Evolutionary conservation across 495 filamentous ascomycete genomes (phyloP), one percentile per base, ranked within the genome.

Genomic region (Oidiodendron maius): DNA sequence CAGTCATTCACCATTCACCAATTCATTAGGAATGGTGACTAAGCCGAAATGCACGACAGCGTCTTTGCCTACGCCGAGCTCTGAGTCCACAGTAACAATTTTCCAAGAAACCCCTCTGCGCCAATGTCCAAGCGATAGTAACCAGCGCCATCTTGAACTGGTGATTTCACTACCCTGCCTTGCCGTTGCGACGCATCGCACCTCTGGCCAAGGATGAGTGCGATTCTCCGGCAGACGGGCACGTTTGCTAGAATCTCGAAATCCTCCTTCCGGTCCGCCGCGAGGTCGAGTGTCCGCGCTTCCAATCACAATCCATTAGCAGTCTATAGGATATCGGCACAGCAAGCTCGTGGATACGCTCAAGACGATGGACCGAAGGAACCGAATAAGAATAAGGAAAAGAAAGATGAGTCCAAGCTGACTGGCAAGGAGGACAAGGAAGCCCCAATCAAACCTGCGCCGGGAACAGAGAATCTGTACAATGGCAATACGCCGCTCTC

Each of bases 201-300:
- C 56, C 63, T 37, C 38, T 50, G 42, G 44, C 34, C 48, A 52
- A 59, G 34, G 39, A 59, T 59, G 57, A 53, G 35, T 32, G 55
- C 57, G 24, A 56, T 59, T 50, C 36, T 86, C 51, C 78, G 82
- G 59, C 80, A 78, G 64, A 77, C 84, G 61, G 74, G 77, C 65
- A 52, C n/a, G 24, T 62, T 86, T 64, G 76, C 78, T 64, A 74
- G 79, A 64, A 68, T 78, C 61, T 76, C 80, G 58, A 76, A 68
- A 63, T 69, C 68, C 50, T 73, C 72, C 53, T 56, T 77, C 51
- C 68, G 72, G 48, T 62, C 60, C 42, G 56, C 74, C 34, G 43
- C 67, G 44, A 71, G 71, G 52, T 63, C 70, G 50, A 64, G 56
- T 46, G 65, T 67, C 40, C 63, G 59, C 60, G 56, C 58, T 40